Base-by-base conservation (phyloP, 306 rosid genomes). In the Lathyrus tuberosus region DNA sequence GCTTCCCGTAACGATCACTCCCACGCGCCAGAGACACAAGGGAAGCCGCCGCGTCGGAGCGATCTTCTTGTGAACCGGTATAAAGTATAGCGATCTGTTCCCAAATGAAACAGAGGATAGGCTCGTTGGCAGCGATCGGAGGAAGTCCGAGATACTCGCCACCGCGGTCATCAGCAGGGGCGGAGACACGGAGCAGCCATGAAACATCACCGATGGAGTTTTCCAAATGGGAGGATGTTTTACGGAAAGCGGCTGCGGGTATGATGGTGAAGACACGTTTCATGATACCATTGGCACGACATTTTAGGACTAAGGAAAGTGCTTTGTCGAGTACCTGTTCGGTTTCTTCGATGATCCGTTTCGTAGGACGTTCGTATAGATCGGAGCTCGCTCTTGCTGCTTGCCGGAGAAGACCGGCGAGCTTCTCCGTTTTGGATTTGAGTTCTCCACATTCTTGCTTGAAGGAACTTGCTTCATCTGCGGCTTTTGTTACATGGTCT, bases 111-210 rank as follows among this genome's bases (percentile, higher is more conserved):
- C 96, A 81, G 3, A 90, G 69, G 6, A 90, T 90, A 0, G 96
- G 96, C 70, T 90, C 96, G 49, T 82, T 85, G 51, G 89, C 40
- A 0, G 96, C 91, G 6, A 87, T 90, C 0, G 96, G 96, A 3
- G 96, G 96, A 1, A 90, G 75, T 4, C 96, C 93, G 4, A 90
- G 77, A 65, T 84, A 82, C 71, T 79, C 89, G 10, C 84, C 91
- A 12, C 79, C 92, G 8, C 90, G 87, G 43, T 80, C 87, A 2
- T 76, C 87, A 0, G 87, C 81, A 1, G 89, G 69, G 30, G 85
- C 90, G 1, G 96, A 87, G 22, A 90, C 93, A 1, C 91, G 89
- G 26, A 90, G 96, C 31, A 90, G 91, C 96, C 96, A 90, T 0
- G 88, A 87, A 49, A 90, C 91, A 28, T 90, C 93, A 0, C 91